phyloP scores from a whole-genome alignment of 257 asterid genomes.

The Scutellaria baicalensis region DNA sequence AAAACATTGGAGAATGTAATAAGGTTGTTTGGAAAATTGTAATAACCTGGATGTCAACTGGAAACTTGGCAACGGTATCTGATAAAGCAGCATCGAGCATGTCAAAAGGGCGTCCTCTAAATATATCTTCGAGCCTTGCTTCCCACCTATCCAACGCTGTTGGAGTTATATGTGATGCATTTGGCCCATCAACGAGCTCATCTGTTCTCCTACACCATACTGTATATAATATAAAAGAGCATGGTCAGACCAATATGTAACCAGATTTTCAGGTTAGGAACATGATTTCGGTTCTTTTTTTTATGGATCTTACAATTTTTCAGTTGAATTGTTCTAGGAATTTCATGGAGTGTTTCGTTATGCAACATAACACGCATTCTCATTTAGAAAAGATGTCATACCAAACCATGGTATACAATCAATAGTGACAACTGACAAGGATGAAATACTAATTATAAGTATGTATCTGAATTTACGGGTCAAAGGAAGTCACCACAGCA shows the following conservation, averaged over 20 bases:
- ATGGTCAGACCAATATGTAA: neutral
- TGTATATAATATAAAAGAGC: conserved; percentile 22
- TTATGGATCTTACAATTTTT: too few species aligned
- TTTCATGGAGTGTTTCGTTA: neutral
- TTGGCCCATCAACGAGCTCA: conserved; percentile 98
- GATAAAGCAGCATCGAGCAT: conserved; percentile 99
- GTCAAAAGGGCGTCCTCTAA: conserved; percentile 83
- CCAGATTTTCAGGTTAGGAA: too few species aligned
- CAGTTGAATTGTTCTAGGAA: neutral
- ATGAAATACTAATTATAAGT: neutral
- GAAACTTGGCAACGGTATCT: conserved; percentile 66
- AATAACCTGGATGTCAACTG: conserved; percentile 90
- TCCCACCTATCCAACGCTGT: conserved; percentile 94
- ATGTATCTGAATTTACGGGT: neutral
- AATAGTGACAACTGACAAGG: neutral
- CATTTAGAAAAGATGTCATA: neutral
- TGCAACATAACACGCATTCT: neutral
- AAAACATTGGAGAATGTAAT: neutral
- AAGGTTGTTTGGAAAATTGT: neutral
- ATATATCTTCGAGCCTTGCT: conserved; percentile 77
- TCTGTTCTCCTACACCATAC: conserved; percentile 99
- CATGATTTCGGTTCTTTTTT: too few species aligned
- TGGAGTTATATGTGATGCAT: conserved; percentile 95
- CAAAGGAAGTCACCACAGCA: neutral
- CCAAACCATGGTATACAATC: neutral